Base-by-base conservation (phyloP, 495 filamentous ascomycete species). In the Penicillium odoratum region DNA sequence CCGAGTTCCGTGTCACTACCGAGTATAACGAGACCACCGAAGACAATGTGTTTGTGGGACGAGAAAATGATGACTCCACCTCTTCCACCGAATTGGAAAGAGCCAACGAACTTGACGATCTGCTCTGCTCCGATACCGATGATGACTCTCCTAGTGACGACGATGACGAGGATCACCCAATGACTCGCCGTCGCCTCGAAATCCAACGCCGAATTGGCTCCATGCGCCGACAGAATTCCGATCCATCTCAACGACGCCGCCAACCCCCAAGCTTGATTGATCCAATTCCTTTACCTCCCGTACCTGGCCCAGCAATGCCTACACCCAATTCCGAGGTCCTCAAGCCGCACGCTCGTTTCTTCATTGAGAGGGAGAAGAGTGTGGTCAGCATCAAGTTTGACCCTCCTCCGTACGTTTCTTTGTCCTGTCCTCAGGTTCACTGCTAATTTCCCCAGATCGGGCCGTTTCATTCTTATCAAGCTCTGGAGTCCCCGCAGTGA, bases 361-460 rank as follows among this genome's bases (percentile, higher is more conserved):
- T 87, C 67, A 95, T 94, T 55, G 83, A 87, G 64, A 83, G 81
- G 64, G 78, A 87, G 59, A 91, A 91, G 74, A 91, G 85, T 74
- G 92, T 87, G 73, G 90, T 91, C 67, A 92, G 85, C 60, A 85
- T 98, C 59, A 86, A 83, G 60, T 98, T 98, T 69, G 88, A 96
- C 62, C 92, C 93, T 44, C 87, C 91, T 31, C 84, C 94, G 74
- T 95, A 85, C 69, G 83, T 75, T n/a, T 13, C 28, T 46, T 43
- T 26, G 10, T 15, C 34, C 45, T 48, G 8, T 48, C 11, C 15
- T 51, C 58, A 10, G 36, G 18, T 25, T 16, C 28, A 25, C 51
- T 55, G 21, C 57, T 34, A 7, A 45, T 6, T 43, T 13, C 26
- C 6, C 44, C 50, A 87, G 84, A 9, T 84, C 83, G 33, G 92